Conservation (phyloP, 345 rosid genomes). For the Litchi chinensis region DNA sequence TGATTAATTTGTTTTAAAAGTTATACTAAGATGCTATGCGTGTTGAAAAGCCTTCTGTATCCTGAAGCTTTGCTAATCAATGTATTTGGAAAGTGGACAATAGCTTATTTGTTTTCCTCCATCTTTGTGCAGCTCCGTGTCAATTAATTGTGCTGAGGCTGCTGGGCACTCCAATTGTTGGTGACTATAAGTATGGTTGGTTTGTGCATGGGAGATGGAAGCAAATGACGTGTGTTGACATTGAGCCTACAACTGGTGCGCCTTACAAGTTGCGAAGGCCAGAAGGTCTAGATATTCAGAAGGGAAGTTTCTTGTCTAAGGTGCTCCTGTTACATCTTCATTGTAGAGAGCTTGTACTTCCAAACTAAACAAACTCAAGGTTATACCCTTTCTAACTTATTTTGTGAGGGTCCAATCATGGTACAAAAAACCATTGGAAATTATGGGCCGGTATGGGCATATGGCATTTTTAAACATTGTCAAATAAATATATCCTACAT, state of each 20-base stretch:
- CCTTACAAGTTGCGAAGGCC: constrained; percentile 85
- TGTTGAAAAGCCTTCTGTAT: background rate
- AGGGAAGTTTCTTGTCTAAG: constrained; percentile 88
- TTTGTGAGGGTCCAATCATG: no score
- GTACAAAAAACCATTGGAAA: no score
- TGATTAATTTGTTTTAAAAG: background rate
- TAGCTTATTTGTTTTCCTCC: constrained; percentile 12
- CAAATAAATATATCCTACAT: no score
- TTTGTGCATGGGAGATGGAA: constrained; percentile 83
- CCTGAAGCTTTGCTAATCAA: background rate
- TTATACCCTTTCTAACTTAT: no score
- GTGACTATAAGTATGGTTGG: constrained; percentile 95
- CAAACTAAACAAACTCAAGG: constrained; percentile 24
- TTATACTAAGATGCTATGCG: background rate
- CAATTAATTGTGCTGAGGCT: constrained; percentile 83
- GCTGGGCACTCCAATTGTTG: constrained; percentile 87
- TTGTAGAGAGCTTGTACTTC: constrained; percentile 83
- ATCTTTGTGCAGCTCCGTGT: constrained; percentile 63
- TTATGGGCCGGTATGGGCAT: no score
- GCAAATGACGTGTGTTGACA: constrained; percentile 73
- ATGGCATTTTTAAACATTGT: no score
- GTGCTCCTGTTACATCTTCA: constrained; percentile 89
- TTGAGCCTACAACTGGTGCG: constrained; percentile 66
- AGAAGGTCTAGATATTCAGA: constrained; percentile 79
- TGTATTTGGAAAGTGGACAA: background rate